Base-by-base conservation (phyloP, 2,329 filamentous ascomycete species). In the Tolypocladium nubicola region DNA sequence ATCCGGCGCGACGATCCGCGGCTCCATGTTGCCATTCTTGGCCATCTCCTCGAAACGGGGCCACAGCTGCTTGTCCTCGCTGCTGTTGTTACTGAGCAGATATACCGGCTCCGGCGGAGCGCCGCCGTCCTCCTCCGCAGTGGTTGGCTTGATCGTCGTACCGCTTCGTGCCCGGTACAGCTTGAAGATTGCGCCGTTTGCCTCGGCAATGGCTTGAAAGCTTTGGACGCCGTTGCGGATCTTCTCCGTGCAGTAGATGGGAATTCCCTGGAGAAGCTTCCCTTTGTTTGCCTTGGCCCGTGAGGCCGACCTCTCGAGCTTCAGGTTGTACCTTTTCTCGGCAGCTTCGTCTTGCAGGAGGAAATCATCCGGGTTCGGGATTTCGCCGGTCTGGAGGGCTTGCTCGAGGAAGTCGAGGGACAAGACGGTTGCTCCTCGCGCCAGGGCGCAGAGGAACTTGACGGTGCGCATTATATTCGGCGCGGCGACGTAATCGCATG, bases 391-490 rank as follows among this genome's bases (percentile, higher is more conserved):
- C 52, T 88, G 83, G 13, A 97, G 77, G 52, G 88, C 90, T 30
- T 82, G 78, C 57, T 93, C 88, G 58, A 99, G 83, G 70, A 90
- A 99, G 10, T 82, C 79, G 0, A 87, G 88, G 52, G 85, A 85
- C 56, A 97, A 81, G 49, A 97, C 82, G 1, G 82, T 80, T 0
- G 91, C 90, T 0, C 89, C 91, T 59, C 84, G 85, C 21, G 94
- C 91, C 35, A 99, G 76, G 14, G 91, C 90, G 60, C 87, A 88
- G 54, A 97, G 85, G 68, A 99, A 99, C 68, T 99, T 99, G 69
- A 90, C 85, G 0, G 94, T 99, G 41, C 94, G 87, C 39, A 97
- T 83, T 60, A 97, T 84, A 47, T 85, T 82, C 1, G 93, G 94
- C 4, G 93, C 93, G 39, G 90, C 91, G 13, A 99, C 82, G 68